phyloP scores from a whole-genome alignment of 2,329 filamentous ascomycete genomes.

The Stemphylium beticola region DNA sequence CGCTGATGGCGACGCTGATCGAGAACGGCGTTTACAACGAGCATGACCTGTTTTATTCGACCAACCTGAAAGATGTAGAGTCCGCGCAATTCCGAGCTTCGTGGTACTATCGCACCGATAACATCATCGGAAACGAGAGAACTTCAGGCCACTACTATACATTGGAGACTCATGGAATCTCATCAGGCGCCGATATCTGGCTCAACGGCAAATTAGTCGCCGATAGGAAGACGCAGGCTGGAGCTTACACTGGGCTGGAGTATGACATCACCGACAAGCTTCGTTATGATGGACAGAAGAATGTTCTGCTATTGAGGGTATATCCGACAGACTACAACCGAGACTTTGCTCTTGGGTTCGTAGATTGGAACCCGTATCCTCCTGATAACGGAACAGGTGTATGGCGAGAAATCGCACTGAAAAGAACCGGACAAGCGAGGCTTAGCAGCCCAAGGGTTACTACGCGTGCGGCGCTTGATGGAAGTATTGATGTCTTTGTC shows the following conservation, averaged over 20 bases:
- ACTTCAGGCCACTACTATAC: constrained; percentile 54
- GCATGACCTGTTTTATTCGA: constrained; percentile 61
- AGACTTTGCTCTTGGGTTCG: constrained; percentile 65
- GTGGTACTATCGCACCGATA: constrained; percentile 66
- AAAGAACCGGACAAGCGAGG: constrained; percentile 57
- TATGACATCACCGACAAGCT: constrained; percentile 61
- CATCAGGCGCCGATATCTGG: constrained; percentile 65
- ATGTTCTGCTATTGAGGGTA: constrained; percentile 61
- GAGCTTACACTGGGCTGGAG: constrained; percentile 62
- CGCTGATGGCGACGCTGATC: constrained; percentile 65
- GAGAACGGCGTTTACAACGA: constrained; percentile 61
- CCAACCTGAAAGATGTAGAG: constrained; percentile 57
- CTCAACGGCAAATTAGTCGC: constrained; percentile 63
- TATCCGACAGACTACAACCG: constrained; percentile 66
- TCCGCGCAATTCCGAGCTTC: constrained; percentile 58
- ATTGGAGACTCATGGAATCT: constrained; percentile 65
- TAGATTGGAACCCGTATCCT: constrained; percentile 68
- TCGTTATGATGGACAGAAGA: constrained; percentile 53
- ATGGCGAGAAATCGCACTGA: constrained; percentile 65
- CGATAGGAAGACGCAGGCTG: constrained; percentile 57
- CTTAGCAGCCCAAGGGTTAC: constrained; percentile 45
- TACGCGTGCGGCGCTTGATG: constrained; percentile 22
- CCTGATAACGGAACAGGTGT: constrained; percentile 68
- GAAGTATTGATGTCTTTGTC: constrained; percentile 26
- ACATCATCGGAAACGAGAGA: constrained; percentile 42